Evolutionary conservation across 108 stramenopile species (phyloP), one percentile per base, ranked within the genome.

Genomic region (Schizochytrium sp.): DNA sequence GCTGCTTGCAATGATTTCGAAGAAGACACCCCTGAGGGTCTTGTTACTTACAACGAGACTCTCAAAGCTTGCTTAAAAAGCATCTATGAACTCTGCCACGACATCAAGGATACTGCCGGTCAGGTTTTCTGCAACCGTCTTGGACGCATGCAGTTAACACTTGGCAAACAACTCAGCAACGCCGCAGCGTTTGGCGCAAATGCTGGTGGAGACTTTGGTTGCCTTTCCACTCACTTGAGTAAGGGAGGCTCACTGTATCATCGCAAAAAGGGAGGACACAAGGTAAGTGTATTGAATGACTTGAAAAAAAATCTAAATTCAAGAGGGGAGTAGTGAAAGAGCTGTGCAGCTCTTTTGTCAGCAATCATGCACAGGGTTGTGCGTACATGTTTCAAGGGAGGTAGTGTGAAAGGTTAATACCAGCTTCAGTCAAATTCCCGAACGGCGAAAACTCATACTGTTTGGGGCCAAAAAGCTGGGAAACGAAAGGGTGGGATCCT

Each of bases 381-480:
- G 61, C 7, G 61, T 4, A 42, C 5, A 42, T 0, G 2, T n/a
- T 17, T n/a, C 19, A 60, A n/a, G 59, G 28, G 2, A 60, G 1
- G 59, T 60, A 17, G 13, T 10, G 57, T 17, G 57, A 58, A 58
- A 17, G 17, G 57, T 58, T 15, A 15, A 17, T 41, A 72, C 76
- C 76, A 83, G 53, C 47, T 55, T 40, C 50, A 55, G 76, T 83
- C 76, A 83, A 83, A 83, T 83, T 83, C 76, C 76, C 76, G 40
- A 38, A 53, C 76, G 55, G 76, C 28, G 40, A 38, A 69, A 38
- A 44, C 64, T 44, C 8, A 12, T 69, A 69, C 64, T 69, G 64
- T 44, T 38, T 7, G 64, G 64, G 64, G 64, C 64, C 64, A 69
- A 69, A 38, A 44, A 69, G 64, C 64, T 69, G 64, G 64, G 28